Evolutionary conservation across 305 asterid genomes (phyloP), one percentile per base, ranked within the genome.

Genomic region (Nicotiana rustica): DNA sequence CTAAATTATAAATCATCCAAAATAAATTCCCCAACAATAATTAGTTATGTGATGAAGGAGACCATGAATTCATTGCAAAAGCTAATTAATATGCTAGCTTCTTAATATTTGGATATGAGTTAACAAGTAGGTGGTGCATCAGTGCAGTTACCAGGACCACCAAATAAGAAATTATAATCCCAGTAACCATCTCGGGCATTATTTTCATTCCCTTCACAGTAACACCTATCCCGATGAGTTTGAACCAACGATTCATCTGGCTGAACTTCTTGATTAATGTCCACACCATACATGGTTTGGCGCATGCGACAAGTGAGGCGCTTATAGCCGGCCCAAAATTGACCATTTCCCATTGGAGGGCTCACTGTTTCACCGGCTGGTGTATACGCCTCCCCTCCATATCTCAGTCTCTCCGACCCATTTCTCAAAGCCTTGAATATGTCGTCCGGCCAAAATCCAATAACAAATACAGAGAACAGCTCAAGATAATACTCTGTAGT

Each of bases 281-380:
- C 71, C 3, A 66, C 71, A 29, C 71, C 47, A 31, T 66, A 66
- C 12, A 14, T 2, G 47, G 49, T 2, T 75, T 47, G 64, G n/a
- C 79, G 79, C 79, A 75, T 75, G 14, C 31, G 18, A 25, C 38
- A 66, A 14, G 60, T 76, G 21, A 8, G 19, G 21, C 25, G 49
- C 13, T 57, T 29, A 21, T 49, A 21, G 25, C 12, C 41, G 5
- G 2, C 21, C 12, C 17, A 14, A 76, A 57, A 65, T 65, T 4
- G 35, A 6, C 69, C 69, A 65, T 35, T 64, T 76, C 66, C 80
- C 17, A 76, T 76, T 29, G 60, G 47, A 3, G 80, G 44, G 2
- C 66, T 76, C 2, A 0, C 35, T 41, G 0, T 38, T 76, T 55
- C 1, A 29, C 13, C 60, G 3, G 3, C 66, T 1, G 80, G 80